phyloP scores from a whole-genome alignment of 129 eudicot species.

The Escallonia herrerae region DNA sequence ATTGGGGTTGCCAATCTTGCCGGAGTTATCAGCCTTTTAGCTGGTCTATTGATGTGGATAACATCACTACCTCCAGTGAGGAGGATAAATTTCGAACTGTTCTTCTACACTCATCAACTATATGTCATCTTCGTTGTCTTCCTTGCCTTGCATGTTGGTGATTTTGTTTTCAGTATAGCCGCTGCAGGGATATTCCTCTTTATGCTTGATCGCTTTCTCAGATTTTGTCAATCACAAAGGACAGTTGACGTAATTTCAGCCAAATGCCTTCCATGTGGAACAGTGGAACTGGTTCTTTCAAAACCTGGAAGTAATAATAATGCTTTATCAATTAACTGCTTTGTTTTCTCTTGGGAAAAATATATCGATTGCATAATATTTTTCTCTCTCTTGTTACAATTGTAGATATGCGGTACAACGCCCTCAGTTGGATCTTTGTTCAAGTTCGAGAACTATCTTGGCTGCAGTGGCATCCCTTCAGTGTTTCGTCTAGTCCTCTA shows the following conservation, averaged over 20 bases:
- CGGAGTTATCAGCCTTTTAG: conserved; percentile 74
- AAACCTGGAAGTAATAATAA: conserved; percentile 64
- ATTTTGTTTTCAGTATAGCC: conserved; percentile 45
- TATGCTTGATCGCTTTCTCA: conserved; percentile 83
- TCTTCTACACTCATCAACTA: conserved; percentile 92
- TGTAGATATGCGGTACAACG: conserved; percentile 69
- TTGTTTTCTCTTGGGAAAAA: background rate
- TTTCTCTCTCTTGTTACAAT: background rate
- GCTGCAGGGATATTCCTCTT: conserved; percentile 76
- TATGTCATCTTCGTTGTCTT: conserved; percentile 71
- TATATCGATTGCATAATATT: background rate
- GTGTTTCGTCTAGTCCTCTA: conserved; percentile 91
- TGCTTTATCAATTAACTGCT: background rate
- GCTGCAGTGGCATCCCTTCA: conserved; percentile 95
- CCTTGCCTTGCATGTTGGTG: conserved; percentile 88
- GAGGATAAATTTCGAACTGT: conserved; percentile 64
- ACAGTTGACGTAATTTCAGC: conserved; percentile 74
- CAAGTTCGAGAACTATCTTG: conserved; percentile 70
- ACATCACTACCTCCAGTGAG: conserved; percentile 79
- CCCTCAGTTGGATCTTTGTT: conserved; percentile 77
- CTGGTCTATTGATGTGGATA: conserved; percentile 91
- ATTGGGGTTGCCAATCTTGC: conserved; percentile 62
- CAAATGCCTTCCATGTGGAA: conserved; percentile 73
- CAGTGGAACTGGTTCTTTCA: conserved; percentile 70
- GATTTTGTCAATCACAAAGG: conserved; percentile 77